Conservation (phyloP, 2,329 filamentous ascomycete genomes). For the Conoideocrella luteorostrata region DNA sequence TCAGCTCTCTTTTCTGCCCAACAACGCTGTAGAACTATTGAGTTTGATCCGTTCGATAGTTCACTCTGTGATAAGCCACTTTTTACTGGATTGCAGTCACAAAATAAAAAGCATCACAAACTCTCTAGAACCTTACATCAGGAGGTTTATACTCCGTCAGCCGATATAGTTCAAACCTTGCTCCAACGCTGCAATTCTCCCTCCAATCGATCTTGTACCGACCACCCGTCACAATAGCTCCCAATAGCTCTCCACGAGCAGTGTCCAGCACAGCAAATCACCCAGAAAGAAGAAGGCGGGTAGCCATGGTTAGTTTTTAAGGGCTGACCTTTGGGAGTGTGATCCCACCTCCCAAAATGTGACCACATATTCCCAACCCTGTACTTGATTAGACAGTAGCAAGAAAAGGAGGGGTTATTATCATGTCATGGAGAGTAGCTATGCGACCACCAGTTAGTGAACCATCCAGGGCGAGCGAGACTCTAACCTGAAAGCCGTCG, state of each 20-base stretch:
- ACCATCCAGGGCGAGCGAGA: no score
- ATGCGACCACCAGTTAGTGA: no score
- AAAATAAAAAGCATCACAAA: not conserved
- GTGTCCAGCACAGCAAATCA: not conserved
- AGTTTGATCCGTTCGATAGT: not conserved
- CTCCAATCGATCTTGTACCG: not conserved
- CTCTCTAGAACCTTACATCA: not conserved
- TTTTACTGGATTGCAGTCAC: not conserved
- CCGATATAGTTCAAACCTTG: not conserved
- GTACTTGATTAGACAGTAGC: conserved; percentile 3
- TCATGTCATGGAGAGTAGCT: not conserved
- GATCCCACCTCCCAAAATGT: not conserved
- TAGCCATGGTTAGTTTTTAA: not conserved
- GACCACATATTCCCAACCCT: conserved; percentile 1
- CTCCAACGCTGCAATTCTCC: not conserved
- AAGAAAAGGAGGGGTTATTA: not conserved
- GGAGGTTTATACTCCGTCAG: not conserved
- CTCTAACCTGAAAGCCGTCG: no score
- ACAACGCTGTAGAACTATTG: not conserved
- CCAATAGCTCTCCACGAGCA: no score
- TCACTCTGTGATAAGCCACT: not conserved
- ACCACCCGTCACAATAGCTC: not conserved
- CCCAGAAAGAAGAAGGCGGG: not conserved
- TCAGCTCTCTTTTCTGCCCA: no score
- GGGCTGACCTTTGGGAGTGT: not conserved